Percentiles rank a stretch among this genome's conserved stretches.
Conservation (phyloP, 148 eudicot species). For the Silene uniflora region DNA sequence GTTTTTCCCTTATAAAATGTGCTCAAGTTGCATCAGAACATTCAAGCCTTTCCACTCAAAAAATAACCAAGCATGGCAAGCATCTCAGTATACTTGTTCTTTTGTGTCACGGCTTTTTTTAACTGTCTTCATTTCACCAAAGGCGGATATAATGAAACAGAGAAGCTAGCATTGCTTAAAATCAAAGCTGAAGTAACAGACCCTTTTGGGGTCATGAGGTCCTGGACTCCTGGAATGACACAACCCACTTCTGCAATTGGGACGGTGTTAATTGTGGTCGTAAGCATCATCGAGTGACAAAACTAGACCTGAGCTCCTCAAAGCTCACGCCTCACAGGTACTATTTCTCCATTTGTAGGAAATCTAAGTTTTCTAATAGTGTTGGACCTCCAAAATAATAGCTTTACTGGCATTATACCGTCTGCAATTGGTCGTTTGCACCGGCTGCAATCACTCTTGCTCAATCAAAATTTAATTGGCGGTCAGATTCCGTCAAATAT, state of each 20-base stretch:
- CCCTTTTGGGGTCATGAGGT: slow-evolving; percentile 17
- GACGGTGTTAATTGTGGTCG: slow-evolving; percentile 22
- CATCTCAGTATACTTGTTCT: background rate
- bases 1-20: too few relatives aligned
- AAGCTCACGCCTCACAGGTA: slow-evolving; percentile 17
- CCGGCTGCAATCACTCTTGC: slow-evolving; percentile 12
- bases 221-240: slow-evolving; percentile 30
- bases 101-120: background rate
- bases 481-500: slow-evolving; percentile 26
- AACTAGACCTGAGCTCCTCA: background rate
- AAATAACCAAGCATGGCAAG: background rate
- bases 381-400: slow-evolving; percentile 15
- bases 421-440: slow-evolving; percentile 25
- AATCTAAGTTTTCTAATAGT: slow-evolving; percentile 23
- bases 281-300: slow-evolving; percentile 16
- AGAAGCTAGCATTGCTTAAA: slow-evolving; percentile 19
- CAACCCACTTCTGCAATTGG: slow-evolving; percentile 22
- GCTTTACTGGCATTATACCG: slow-evolving; percentile 26
- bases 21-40: background rate
- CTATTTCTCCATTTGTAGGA: slow-evolving; percentile 27
- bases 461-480: slow-evolving; percentile 14
- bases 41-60: background rate
- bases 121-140: background rate
- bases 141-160: slow-evolving; percentile 9
- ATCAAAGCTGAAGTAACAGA: slow-evolving; percentile 19